phyloP scores from a whole-genome alignment of 176 grass and related monocot species.

The Musa schizocarpa region DNA sequence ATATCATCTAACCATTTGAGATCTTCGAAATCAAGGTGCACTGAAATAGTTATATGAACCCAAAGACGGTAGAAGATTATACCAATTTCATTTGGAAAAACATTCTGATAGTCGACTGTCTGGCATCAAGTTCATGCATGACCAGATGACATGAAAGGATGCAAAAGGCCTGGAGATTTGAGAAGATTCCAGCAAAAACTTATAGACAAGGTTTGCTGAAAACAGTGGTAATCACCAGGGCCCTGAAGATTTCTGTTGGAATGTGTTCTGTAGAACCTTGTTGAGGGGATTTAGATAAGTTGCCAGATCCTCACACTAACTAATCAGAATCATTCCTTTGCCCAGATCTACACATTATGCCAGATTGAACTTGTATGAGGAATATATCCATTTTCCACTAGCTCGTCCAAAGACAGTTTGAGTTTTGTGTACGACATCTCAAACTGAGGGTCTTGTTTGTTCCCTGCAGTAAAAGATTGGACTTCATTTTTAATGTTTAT shows the following conservation, averaged over 20 bases:
- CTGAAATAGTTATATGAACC: neutral
- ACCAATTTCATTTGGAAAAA: neutral
- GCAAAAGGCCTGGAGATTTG: neutral
- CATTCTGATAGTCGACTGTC: neutral
- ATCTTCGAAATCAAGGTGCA: neutral
- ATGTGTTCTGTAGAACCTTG: neutral
- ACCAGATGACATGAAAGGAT: neutral
- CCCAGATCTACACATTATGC: neutral
- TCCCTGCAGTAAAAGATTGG: constrained; percentile 20
- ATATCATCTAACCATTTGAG: neutral
- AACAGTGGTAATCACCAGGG: neutral
- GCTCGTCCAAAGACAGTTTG: neutral
- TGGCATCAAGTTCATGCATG: neutral
- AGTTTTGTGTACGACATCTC: neutral
- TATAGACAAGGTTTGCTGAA: neutral
- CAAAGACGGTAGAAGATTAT: neutral
- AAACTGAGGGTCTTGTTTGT: neutral
- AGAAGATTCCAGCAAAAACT: neutral
- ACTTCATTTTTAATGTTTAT: constrained; percentile 9
- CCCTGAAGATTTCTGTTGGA: neutral
- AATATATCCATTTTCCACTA: neutral
- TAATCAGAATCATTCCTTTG: neutral
- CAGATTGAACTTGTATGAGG: neutral
- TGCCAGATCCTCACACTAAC: neutral
- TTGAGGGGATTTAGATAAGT: neutral